Percentiles rank a stretch among this genome's conserved stretches.
Conservation (phyloP, 257 asterid species). For the Misopates orontium region DNA sequence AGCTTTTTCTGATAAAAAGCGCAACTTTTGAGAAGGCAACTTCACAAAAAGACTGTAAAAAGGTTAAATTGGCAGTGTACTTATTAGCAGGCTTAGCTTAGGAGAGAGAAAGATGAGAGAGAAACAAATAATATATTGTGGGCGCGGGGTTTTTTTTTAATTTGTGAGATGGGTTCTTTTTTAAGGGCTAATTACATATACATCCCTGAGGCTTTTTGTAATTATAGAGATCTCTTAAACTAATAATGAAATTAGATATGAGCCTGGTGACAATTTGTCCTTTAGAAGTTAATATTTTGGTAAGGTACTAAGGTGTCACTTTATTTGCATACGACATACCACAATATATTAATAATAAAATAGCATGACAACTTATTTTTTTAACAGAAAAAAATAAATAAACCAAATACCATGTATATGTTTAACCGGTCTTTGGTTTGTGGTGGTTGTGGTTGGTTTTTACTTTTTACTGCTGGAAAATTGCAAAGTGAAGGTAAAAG, state of each 20-base stretch:
- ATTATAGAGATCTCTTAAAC: too few species aligned
- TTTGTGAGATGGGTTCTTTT: too few species aligned
- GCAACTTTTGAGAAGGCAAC: slow-evolving; percentile 30
- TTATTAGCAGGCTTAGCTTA: not conserved
- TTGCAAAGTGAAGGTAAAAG: not conserved
- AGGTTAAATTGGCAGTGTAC: slow-evolving; percentile 8
- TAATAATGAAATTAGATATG: too few species aligned
- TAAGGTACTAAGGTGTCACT: too few species aligned
- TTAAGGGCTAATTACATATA: too few species aligned
- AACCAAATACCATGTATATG: not conserved
- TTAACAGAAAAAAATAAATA: too few species aligned
- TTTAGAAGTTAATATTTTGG: not conserved
- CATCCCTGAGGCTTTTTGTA: too few species aligned
- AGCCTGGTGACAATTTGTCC: too few species aligned
- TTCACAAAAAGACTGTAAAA: slow-evolving; percentile 24
- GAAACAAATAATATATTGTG: not conserved
- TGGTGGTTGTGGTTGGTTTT: not conserved
- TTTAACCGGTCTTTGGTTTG: slow-evolving; percentile 23
- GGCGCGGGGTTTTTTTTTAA: too few species aligned
- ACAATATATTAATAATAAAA: not conserved
- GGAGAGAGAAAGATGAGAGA: not conserved
- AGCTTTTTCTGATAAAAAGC: slow-evolving; percentile 2
- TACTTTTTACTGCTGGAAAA: not conserved
- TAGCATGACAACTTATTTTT: not conserved
- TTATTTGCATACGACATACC: not conserved